phyloP scores from a whole-genome alignment of 2,329 filamentous ascomycete genomes.

The Blastomyces gilchristii region DNA sequence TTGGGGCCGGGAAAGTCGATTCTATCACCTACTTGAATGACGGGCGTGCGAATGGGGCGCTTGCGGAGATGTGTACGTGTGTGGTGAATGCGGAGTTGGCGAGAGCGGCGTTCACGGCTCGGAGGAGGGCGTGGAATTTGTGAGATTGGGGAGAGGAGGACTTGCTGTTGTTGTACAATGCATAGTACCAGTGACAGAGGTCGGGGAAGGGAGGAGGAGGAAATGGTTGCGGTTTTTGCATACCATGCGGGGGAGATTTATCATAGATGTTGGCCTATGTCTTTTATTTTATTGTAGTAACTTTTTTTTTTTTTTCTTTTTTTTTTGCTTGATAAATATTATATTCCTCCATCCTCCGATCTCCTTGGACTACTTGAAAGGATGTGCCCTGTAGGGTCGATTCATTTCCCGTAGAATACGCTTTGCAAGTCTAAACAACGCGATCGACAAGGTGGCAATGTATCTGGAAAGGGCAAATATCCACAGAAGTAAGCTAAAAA shows the following conservation, averaged over 20 bases:
- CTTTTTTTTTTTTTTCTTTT: too few species aligned
- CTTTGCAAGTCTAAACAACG: neutral
- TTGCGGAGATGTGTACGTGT: neutral
- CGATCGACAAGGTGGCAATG: neutral
- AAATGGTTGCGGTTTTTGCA: neutral
- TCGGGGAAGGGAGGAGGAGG: too few species aligned
- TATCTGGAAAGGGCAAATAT: neutral
- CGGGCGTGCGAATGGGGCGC: neutral
- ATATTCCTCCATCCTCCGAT: neutral
- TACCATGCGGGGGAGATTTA: neutral
- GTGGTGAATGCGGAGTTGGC: conserved; percentile 2
- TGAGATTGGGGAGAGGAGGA: neutral
- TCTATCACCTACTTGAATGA: neutral
- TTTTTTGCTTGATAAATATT: neutral
- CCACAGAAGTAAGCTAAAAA: neutral
- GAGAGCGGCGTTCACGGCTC: neutral
- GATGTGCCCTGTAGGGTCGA: neutral
- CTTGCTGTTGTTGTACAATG: neutral
- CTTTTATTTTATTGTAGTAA: neutral
- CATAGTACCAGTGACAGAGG: too few species aligned
- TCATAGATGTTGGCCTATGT: neutral
- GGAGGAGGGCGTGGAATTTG: conserved; percentile 1
- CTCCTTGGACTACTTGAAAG: neutral
- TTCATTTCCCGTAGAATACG: neutral
- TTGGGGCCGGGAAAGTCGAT: neutral